These are phyloP conservation scores for Solanum pennellii DNA, from an alignment of 257 asterid species.

Conservation along the genomic window DNA sequence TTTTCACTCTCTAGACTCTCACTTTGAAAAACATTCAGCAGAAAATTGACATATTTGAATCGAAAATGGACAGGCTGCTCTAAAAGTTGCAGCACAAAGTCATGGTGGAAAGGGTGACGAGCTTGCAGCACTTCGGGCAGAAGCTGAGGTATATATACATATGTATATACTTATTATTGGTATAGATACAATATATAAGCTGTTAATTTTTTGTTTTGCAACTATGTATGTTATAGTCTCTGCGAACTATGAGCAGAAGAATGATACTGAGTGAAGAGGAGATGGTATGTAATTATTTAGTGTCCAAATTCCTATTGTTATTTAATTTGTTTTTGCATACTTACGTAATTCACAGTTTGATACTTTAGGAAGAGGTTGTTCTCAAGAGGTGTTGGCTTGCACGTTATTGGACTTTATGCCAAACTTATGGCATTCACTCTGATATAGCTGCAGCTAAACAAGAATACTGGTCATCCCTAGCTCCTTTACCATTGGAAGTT, in stretches of 20 bases:
- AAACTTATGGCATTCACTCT: constrained; percentile 61
- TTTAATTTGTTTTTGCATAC: constrained; percentile 1
- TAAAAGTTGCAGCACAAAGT: constrained; percentile 67
- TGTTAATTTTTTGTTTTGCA: not conserved
- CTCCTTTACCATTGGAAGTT: constrained; percentile 59
- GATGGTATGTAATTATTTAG: constrained; percentile 43
- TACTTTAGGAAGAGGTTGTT: constrained; percentile 77
- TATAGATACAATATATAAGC: too few relatives aligned
- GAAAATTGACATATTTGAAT: not conserved
- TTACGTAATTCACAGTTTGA: constrained; percentile 34
- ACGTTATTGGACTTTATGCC: constrained; percentile 73
- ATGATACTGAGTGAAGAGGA: constrained; percentile 68
- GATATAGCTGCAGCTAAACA: constrained; percentile 68
- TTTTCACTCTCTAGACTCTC: not conserved
- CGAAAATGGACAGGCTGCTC: constrained; percentile 51
- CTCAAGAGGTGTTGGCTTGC: constrained; percentile 97
- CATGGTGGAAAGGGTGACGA: constrained; percentile 61
- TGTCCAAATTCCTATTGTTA: not conserved
- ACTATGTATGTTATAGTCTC: constrained; percentile 16
- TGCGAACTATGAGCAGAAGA: constrained; percentile 46
- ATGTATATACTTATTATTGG: not conserved
- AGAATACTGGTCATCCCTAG: constrained; percentile 69
- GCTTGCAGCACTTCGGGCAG: constrained; percentile 56
- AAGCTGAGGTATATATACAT: constrained; percentile 55
- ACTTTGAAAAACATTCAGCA: not conserved